These are phyloP conservation scores for Botrytis aclada DNA, from an alignment of 2,329 filamentous ascomycete genomes.

Conservation along the genomic window DNA sequence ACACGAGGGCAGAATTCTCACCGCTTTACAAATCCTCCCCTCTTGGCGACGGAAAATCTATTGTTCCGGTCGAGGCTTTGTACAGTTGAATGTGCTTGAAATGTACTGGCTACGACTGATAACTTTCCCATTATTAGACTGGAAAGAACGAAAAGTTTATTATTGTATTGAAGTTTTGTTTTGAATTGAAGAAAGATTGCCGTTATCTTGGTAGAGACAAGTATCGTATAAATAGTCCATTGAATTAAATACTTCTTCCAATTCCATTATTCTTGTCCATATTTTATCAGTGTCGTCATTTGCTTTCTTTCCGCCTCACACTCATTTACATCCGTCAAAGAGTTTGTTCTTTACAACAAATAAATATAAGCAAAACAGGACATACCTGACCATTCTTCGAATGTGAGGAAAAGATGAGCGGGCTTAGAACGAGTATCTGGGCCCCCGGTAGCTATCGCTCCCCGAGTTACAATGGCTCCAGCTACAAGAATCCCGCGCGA, in stretches of 20 bases:
- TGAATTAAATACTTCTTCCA: background rate
- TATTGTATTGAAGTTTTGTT: background rate
- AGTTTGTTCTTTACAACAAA: background rate
- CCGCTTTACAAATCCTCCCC: no score
- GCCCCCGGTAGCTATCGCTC: constrained; percentile 6
- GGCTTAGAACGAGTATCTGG: constrained; percentile 15
- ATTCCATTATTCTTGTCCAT: background rate
- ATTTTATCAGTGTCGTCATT: background rate
- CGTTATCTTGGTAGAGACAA: background rate
- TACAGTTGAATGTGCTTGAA: background rate
- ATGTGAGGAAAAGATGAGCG: constrained; percentile 5
- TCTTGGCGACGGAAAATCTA: background rate
- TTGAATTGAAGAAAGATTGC: background rate
- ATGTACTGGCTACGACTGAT: background rate
- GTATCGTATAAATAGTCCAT: background rate
- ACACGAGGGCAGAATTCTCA: background rate
- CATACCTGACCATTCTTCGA: background rate
- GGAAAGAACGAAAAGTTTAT: background rate
- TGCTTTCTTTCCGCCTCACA: background rate
- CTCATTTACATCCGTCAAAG: background rate
- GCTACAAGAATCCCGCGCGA: background rate
- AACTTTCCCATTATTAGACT: background rate
- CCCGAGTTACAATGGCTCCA: background rate
- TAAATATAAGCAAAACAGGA: background rate
- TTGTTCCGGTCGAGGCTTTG: background rate